phyloP scores from a whole-genome alignment of 441 rosid species.

The Isatis lusitanica region DNA sequence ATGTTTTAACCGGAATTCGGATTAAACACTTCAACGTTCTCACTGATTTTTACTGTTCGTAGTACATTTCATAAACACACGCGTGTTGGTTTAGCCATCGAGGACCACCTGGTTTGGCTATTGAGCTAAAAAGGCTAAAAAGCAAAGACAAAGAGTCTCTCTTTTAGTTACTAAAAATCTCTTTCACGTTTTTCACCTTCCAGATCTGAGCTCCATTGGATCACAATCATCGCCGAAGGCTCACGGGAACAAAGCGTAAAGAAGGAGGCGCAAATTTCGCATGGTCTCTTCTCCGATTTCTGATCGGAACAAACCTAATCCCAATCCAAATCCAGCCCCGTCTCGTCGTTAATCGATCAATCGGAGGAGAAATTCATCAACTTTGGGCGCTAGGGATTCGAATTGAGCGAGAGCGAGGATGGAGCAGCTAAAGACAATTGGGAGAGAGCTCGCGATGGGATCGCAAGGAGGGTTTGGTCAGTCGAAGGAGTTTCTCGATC shows the following conservation, averaged over 20 bases:
- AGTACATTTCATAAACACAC: not conserved
- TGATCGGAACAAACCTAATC: not conserved
- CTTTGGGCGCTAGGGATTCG: not conserved
- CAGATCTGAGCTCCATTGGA: constrained; percentile 31
- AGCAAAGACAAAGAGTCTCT: not conserved
- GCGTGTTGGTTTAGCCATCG: constrained; percentile 12
- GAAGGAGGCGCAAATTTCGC: not conserved
- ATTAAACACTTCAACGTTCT: not conserved
- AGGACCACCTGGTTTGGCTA: constrained; percentile 25
- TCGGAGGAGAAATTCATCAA: constrained; percentile 7
- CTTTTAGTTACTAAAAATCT: constrained; percentile 20
- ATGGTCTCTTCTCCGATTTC: constrained; percentile 17
- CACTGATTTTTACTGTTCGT: not conserved
- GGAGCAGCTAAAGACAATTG: constrained; percentile 97
- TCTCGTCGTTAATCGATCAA: constrained; percentile 1
- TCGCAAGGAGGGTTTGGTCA: constrained; percentile 96
- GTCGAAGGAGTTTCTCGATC: constrained; percentile 94
- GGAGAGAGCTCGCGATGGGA: constrained; percentile 98
- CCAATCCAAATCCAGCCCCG: constrained; percentile 1
- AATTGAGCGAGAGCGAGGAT: constrained; percentile 23
- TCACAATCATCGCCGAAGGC: constrained; percentile 14
- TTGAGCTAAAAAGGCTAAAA: not conserved
- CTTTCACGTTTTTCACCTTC: constrained; percentile 30
- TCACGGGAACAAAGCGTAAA: constrained; percentile 1
- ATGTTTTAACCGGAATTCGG: not conserved